Conservation (phyloP, 371 early-diverging fungal genomes). For the Capillidium rhysosporum region DNA sequence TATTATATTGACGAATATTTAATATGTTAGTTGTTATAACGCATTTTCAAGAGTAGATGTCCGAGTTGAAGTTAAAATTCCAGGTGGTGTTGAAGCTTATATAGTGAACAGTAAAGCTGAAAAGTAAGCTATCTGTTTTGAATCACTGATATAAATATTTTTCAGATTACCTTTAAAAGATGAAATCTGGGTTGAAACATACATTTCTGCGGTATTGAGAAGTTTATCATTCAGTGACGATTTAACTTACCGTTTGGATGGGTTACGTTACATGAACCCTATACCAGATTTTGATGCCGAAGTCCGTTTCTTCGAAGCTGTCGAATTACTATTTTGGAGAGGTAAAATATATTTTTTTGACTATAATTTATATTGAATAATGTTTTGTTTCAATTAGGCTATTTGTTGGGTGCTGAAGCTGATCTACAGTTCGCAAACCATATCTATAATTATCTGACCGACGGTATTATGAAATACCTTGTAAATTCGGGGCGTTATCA, state of each 20-base stretch:
- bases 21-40: constrained; percentile 61
- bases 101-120: constrained; percentile 62
- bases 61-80: constrained; percentile 91
- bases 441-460: constrained; percentile 62
- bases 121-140: constrained; percentile 16
- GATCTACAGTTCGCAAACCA: constrained; percentile 80
- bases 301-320: constrained; percentile 61
- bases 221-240: constrained; percentile 79
- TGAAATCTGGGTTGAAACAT: constrained; percentile 78
- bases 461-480: constrained; percentile 74
- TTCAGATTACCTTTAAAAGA: constrained; percentile 4
- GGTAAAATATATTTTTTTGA: constrained; percentile 15
- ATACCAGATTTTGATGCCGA: constrained; percentile 51
- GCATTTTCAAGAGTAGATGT: constrained; percentile 90
- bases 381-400: constrained; percentile 23
- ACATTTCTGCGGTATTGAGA: constrained; percentile 67
- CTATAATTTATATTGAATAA: constrained; percentile 5
- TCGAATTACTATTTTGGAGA: constrained; percentile 60
- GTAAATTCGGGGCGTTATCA: constrained; percentile 51
- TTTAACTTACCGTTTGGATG: constrained; percentile 59
- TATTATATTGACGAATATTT: too few species aligned
- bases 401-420: constrained; percentile 86
- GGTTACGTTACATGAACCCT: constrained; percentile 72
- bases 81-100: constrained; percentile 90
- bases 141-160: neutral